Evolutionary conservation across 495 filamentous ascomycete genomes (phyloP).

Genomic region (Aspergillus carlsbadensis): DNA sequence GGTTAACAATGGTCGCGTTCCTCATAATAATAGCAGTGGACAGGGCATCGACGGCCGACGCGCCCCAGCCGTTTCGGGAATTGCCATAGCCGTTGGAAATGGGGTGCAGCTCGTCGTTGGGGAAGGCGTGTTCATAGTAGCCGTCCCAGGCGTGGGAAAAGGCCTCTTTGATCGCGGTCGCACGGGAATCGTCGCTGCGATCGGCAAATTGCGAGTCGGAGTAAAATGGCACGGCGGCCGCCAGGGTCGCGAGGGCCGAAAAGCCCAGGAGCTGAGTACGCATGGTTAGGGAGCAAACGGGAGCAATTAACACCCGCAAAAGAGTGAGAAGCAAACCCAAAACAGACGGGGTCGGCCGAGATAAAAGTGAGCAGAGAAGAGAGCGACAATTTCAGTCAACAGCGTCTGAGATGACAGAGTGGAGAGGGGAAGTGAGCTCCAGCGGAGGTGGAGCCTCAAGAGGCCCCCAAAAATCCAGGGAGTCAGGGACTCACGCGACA

Average conservation of each 20-base stretch:
- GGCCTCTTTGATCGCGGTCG: slow-evolving; percentile 68
- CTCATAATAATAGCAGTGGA: slow-evolving; percentile 80
- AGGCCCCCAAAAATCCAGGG: too few species aligned
- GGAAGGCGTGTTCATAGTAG: slow-evolving; percentile 77
- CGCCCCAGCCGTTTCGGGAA: slow-evolving; percentile 85
- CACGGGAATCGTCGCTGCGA: slow-evolving; percentile 32
- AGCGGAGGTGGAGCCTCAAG: too few species aligned
- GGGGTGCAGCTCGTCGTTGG: slow-evolving; percentile 73
- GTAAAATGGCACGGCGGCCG: not conserved
- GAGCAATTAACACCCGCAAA: too few species aligned
- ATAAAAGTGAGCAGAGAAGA: too few species aligned
- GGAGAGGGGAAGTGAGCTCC: not conserved
- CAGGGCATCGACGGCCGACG: slow-evolving; percentile 78
- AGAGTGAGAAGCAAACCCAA: not conserved
- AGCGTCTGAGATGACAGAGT: not conserved
- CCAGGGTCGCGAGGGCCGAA: not conserved
- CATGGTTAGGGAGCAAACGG: not conserved
- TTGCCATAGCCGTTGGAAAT: slow-evolving; percentile 63
- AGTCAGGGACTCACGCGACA: too few species aligned
- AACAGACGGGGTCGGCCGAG: not conserved
- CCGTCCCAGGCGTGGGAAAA: slow-evolving; percentile 80
- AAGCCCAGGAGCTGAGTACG: not conserved
- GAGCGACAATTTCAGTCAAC: not conserved
- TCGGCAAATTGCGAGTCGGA: not conserved
- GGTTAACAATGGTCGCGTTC: slow-evolving; percentile 61